Base-by-base conservation (phyloP, 1,139 yeast genomes). In the Saccharomyces hybrid region DNA sequence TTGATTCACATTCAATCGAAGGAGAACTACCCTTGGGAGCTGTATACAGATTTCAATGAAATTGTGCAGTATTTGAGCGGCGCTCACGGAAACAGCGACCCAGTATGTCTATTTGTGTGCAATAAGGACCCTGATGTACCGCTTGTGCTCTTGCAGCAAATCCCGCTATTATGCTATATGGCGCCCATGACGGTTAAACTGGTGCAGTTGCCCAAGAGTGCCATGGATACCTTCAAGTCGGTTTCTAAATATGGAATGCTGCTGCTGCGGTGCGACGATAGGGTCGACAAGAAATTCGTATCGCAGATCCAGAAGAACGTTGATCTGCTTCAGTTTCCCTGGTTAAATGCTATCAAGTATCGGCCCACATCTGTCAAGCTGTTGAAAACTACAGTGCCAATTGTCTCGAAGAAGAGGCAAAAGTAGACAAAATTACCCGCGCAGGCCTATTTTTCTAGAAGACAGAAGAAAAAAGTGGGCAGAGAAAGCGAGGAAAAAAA, bases 181-280 rank as follows among this genome's bases (percentile, higher is more conserved):
- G 58, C 67, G 16, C 48, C 42, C 1, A 49, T 52, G 23, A 48
- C 56, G 13, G 64, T 63, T n/a, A 60, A 60, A 8, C 47, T 67
- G 42, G 63, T 66, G 23, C 69, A 66, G 50, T 54, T 67, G 49
- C 70, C 70, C 13, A 57, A 53, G 20, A 64, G 66, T 20, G 57
- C 68, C 59, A 49, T 31, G 48, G 44, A 27, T 48, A 32, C 20
- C 11, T 41, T 41, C 38, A 42, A 49, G 23, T 23, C 25, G 38
- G 30, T 20, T 32, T 25, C 41, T 34, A 59, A 59, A 31, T 61
- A 64, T 41, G 68, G 70, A 5, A 50, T 64, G 52, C 50, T 67
- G 25, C 56, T 68, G 47, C 41, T 65, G 38, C 57, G 54, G 28
- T 52, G 59, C 49, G 58, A 59, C 44, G 60, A 57, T 23, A 58